Evolutionary conservation across 2,329 filamentous ascomycete species (phyloP).

Genomic region (Penicillium sclerotiorum): DNA sequence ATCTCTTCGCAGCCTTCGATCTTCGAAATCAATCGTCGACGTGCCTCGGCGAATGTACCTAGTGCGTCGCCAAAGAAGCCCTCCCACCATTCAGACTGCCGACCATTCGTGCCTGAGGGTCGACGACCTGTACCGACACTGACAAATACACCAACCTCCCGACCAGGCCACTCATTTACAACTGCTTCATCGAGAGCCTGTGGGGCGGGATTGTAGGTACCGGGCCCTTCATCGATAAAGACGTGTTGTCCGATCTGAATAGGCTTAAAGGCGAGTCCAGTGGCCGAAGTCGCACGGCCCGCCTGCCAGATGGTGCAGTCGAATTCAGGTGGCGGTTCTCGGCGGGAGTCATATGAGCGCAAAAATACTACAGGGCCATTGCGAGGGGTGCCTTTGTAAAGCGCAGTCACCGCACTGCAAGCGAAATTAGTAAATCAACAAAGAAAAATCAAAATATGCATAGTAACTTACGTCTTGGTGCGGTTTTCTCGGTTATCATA

Average conservation of each 20-base stretch:
- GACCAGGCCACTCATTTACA: constrained; percentile 90
- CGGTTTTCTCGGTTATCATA: constrained; percentile 85
- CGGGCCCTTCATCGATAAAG: constrained; percentile 90
- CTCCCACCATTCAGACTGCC: constrained; percentile 84
- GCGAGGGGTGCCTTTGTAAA: constrained; percentile 79
- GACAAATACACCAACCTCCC: constrained; percentile 88
- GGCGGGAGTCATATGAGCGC: constrained; percentile 92
- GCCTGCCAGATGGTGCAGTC: constrained; percentile 98
- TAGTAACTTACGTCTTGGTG: constrained; percentile 76
- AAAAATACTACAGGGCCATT: constrained; percentile 71
- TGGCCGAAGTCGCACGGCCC: constrained; percentile 88
- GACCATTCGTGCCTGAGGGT: constrained; percentile 68
- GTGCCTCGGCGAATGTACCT: constrained; percentile 88
- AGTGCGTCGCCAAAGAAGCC: constrained; percentile 72
- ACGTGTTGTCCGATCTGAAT: constrained; percentile 90
- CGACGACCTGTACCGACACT: constrained; percentile 94
- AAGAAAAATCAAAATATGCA: neutral
- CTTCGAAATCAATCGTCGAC: constrained; percentile 80
- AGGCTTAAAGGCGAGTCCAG: constrained; percentile 91
- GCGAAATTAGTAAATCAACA: constrained; percentile 16
- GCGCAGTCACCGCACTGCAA: constrained; percentile 83
- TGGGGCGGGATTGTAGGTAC: constrained; percentile 88
- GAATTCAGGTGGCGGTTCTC: constrained; percentile 85
- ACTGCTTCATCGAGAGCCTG: constrained; percentile 86
- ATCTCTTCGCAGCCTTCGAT: constrained; percentile 94